Base-by-base conservation (phyloP, 2,329 filamentous ascomycete species). In the Coniochaeta sp. region DNA sequence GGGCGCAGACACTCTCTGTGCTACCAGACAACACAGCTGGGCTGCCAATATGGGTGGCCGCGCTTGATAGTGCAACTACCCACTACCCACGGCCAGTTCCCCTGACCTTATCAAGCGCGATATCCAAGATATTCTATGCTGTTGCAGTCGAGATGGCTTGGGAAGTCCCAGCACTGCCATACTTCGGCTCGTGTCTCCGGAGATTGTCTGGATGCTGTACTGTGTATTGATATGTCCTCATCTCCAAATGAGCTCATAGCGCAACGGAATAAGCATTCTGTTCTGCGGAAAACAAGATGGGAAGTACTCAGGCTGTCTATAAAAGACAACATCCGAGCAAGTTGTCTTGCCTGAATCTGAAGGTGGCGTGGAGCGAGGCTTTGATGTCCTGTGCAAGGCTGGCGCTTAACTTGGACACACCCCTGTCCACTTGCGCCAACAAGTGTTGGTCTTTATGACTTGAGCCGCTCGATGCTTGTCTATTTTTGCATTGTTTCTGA, bases 401-500 rank as follows among this genome's bases (percentile, higher is more conserved):
- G 45, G 45, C 45, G 45, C 45, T 48, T 48, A 48, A 31, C 26
- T 31, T 48, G 18, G 28, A 31, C 42, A 22, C 28, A 31, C 24
- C 45, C 45, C 45, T 31, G 24, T 28, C 28, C 24, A 2, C 28
- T 26, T 48, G 45, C 45, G 45, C 45, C 45, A 48, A 48, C 38
- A 14, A 42, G 38, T 42, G 38, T 42, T 42, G 38, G 38, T 30
- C 6, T 6, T 12, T 12, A 12, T 26, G 10, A n/a, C n/a, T n/a
- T 48, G 8, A 31, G 24, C 45, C 45, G 28, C n/a, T 48, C 42
- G 22, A 31, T n/a, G 45, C 22, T 26, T 26, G 45, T 16, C 45
- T 48, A 48, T 48, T 48, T 48, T 28, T 48, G 45, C 45, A 48
- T 18, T n/a, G n/a, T 16, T 22, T 16, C 30, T 16, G 45, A 26